phyloP scores from a whole-genome alignment of 148 eudicot species.

The Camellia sinensis region DNA sequence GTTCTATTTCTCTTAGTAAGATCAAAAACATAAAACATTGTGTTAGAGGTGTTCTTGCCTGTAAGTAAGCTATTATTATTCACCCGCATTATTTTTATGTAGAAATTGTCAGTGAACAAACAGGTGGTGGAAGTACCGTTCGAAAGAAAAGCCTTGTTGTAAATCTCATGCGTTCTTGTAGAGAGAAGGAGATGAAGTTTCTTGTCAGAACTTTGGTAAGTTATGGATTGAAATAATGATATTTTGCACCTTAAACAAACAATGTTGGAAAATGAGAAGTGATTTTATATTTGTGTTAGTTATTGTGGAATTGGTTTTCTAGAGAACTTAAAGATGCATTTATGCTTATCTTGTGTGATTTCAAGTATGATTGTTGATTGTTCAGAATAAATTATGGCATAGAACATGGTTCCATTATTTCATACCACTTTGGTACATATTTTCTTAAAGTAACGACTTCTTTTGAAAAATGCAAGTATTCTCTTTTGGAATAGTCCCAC shows the following conservation, averaged over 20 bases:
- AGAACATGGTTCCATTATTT: background rate
- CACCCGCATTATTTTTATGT: conserved; percentile 21
- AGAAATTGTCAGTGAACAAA: conserved; percentile 67
- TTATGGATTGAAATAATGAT: conserved; percentile 2
- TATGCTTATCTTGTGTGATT: background rate
- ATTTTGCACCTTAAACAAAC: background rate
- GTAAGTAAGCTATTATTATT: background rate
- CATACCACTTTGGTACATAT: background rate
- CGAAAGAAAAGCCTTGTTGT: conserved; percentile 80
- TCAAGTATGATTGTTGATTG: background rate
- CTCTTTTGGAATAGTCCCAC: background rate
- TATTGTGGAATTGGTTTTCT: background rate
- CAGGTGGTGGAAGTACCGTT: conserved; percentile 83
- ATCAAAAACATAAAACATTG: conserved; percentile 3
- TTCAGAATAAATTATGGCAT: background rate
- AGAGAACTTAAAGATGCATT: background rate
- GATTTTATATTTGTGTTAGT: background rate
- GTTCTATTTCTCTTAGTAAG: background rate
- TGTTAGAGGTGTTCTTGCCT: background rate
- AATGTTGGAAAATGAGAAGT: background rate
- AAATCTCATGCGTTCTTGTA: conserved; percentile 83
- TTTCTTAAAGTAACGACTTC: background rate
- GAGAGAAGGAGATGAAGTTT: conserved; percentile 96
- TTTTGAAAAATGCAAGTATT: background rate
- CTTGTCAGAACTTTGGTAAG: conserved; percentile 93